phyloP scores from a whole-genome alignment of 2,329 filamentous ascomycete genomes.

The Diaporthe batatas region DNA sequence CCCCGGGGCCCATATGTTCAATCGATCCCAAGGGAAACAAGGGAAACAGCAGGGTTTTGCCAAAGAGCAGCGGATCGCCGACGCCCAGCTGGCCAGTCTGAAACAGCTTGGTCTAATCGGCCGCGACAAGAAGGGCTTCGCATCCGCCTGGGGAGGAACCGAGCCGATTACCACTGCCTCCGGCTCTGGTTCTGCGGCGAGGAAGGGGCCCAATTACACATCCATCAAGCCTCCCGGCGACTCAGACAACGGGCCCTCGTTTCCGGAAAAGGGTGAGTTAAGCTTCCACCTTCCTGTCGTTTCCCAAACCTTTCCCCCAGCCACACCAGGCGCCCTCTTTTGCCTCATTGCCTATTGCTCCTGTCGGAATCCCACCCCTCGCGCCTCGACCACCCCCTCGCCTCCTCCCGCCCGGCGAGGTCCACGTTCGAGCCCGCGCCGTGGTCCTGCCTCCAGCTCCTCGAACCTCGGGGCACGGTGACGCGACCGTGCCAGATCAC shows the following conservation, averaged over 20 bases:
- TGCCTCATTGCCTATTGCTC: not conserved
- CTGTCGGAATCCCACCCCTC: constrained; percentile 18
- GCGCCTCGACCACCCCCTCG: constrained; percentile 5
- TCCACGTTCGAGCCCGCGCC: constrained; percentile 15
- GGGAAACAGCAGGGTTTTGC: constrained; percentile 54
- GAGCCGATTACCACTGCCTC: constrained; percentile 37
- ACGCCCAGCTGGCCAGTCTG: constrained; percentile 53
- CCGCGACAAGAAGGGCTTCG: constrained; percentile 45
- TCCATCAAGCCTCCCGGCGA: constrained; percentile 32
- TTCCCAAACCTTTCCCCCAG: constrained; percentile 32
- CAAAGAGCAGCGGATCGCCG: constrained; percentile 55
- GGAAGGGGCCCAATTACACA: constrained; percentile 36
- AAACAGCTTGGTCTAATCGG: constrained; percentile 54
- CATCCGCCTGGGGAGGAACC: constrained; percentile 47
- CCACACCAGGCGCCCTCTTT: constrained; percentile 34
- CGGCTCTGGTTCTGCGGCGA: constrained; percentile 39
- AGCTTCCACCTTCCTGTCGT: constrained; percentile 24
- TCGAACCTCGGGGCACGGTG: not conserved
- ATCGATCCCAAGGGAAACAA: constrained; percentile 57
- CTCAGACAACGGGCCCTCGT: constrained; percentile 45
- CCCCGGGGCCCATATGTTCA: constrained; percentile 57
- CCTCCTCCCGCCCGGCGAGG: not conserved
- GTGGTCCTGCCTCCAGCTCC: constrained; percentile 6
- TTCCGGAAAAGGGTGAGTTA: constrained; percentile 53
- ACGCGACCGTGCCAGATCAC: not conserved